phyloP scores from a whole-genome alignment of 1,139 yeast species.

The Yamadazyma epiphylla region DNA sequence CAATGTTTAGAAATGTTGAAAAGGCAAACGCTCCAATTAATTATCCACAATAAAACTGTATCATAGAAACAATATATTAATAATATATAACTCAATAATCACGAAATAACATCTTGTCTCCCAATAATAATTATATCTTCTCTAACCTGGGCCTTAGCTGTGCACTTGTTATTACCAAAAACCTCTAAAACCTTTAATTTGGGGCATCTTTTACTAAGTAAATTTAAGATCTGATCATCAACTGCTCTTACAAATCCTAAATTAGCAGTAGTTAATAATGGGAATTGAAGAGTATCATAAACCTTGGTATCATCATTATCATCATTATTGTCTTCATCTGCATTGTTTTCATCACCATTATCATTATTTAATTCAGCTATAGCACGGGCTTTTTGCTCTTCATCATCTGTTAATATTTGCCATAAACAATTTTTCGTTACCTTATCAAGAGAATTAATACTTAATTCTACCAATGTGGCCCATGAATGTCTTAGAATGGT shows the following conservation, averaged over 20 bases:
- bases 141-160: conserved; percentile 49
- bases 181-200: conserved; percentile 66
- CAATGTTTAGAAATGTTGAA: conserved; percentile 60
- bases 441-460: conserved; percentile 66
- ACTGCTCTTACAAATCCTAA: conserved; percentile 73
- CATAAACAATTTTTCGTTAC: conserved; percentile 48
- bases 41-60: conserved; percentile 19
- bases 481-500: conserved; percentile 64
- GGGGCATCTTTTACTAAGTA: conserved; percentile 54
- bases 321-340: conserved; percentile 1
- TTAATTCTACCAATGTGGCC: conserved; percentile 61
- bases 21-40: conserved; percentile 42
- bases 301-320: conserved; percentile 10
- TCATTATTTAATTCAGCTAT: not conserved
- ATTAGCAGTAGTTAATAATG: conserved; percentile 62
- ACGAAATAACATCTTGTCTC: conserved; percentile 51
- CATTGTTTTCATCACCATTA: conserved; percentile 10
- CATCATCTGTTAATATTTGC: conserved; percentile 37
- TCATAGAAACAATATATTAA: conserved; percentile 2
- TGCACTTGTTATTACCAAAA: conserved; percentile 72
- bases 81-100: not conserved
- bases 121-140: conserved; percentile 67
- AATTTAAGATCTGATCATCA: conserved; percentile 58
- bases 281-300: conserved; percentile 27
- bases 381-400: not conserved